Evolutionary conservation across 1,284 basidiomycete genomes (phyloP).

Genomic region (Schizophyllum amplum): DNA sequence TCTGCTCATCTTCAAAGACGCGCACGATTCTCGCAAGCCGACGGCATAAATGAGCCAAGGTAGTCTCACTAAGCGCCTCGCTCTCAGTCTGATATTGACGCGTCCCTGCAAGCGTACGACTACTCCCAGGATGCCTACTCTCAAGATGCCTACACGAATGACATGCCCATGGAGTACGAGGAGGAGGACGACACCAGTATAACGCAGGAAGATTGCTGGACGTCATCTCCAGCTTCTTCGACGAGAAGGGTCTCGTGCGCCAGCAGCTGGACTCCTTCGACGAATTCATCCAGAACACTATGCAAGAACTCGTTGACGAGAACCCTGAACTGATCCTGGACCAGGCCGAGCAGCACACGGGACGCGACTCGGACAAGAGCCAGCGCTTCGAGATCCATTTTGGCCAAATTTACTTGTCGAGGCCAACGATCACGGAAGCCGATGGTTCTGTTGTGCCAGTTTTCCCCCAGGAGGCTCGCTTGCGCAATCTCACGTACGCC

Average conservation of each 20-base stretch:
- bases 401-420: conserved; percentile 94
- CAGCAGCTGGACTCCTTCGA: conserved; percentile 99
- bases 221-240: conserved; percentile 96
- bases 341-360: conserved; percentile 93
- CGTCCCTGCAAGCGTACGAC: not conserved
- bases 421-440: conserved; percentile 91
- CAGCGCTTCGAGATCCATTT: conserved; percentile 97
- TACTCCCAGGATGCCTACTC: conserved; percentile 40
- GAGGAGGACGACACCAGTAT: conserved; percentile 66
- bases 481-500: conserved; percentile 93
- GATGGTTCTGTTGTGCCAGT: conserved; percentile 92
- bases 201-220: conserved; percentile 94
- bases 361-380: conserved; percentile 71
- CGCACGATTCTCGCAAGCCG: not conserved
- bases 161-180: conserved; percentile 39
- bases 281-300: conserved; percentile 99
- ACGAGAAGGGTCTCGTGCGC: conserved; percentile 94
- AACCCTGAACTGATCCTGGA: conserved; percentile 90
- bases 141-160: conserved; percentile 52
- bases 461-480: conserved; percentile 95
- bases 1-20: not conserved
- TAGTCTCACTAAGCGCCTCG: not conserved
- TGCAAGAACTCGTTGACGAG: conserved; percentile 99
- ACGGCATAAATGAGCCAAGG: not conserved
- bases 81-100: not conserved